Base-by-base conservation (phyloP, 1,284 basidiomycete species). In the Thelephora terrestris region DNA sequence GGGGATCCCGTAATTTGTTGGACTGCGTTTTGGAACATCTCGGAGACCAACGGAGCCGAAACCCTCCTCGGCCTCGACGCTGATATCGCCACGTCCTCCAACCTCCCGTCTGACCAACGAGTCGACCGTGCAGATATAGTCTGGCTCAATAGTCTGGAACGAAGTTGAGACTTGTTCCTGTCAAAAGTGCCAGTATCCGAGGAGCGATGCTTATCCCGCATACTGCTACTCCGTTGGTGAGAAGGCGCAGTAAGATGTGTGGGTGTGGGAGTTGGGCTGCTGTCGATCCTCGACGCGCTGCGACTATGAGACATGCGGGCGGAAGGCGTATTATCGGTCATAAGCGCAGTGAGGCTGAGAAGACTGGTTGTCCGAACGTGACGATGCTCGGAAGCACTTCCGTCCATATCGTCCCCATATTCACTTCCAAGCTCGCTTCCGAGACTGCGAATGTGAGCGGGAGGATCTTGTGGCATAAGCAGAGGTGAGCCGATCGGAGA, bases 71-170 rank as follows among this genome's bases (percentile, higher is more conserved):
- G 3, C 12, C 29, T 32, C 29, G 29, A 32, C 3, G 29, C 12
- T 3, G 29, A 32, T 3, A 32, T 32, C 29, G 54, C 4, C 58
- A 53, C 0, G 61, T 58, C 47, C 64, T 62, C 46, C 52, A 75
- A 74, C 43, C 76, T 66, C 27, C 72, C 69, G 54, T 76, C 73
- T 21, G 71, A 70, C 78, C 78, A 80, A 29, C 70, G 69, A 50
- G 62, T 63, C 37, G 78, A 76, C 29, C 79, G 68, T 35, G 71
- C 66, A 36, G 71, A 68, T 10, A 80, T 63, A 5, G 75, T 78
- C 54, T 78, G 69, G 9, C 77, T 73, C 60, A 81, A 73, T n/a
- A 20, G 16, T n/a, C 23, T 6, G 7, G 23, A 40, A 40, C 38
- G 38, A 16, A 24, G 23, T 20, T 40, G 38, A 7, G 37, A 38